Conservation (phyloP, 106 monocot species). For the Cymbidium sinense region DNA sequence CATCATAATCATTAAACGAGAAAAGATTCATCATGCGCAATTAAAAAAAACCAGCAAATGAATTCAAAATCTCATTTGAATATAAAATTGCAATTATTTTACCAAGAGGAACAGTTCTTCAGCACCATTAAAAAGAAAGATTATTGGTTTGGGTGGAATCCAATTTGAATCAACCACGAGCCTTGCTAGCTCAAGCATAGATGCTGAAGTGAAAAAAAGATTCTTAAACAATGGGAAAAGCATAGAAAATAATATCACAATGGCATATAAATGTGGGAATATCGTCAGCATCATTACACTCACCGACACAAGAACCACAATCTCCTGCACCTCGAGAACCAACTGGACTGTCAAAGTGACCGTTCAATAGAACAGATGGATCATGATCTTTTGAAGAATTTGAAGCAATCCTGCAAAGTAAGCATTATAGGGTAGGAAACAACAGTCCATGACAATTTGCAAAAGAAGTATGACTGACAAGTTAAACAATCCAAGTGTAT, state of each 20-base stretch:
- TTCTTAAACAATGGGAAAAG: neutral
- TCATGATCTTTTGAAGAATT: conserved; percentile 54
- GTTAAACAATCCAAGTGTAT: neutral
- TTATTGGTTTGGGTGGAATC: conserved; percentile 86
- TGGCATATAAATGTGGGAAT: neutral
- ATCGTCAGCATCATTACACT: conserved; percentile 14
- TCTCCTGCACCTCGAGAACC: conserved; percentile 97
- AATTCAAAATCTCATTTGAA: neutral
- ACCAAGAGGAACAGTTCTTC: conserved; percentile 98
- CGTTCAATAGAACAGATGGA: conserved; percentile 79
- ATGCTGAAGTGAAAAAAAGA: conserved; percentile 53
- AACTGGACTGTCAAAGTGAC: conserved; percentile 93
- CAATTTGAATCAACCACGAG: conserved; percentile 87
- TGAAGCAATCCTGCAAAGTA: conserved; percentile 64
- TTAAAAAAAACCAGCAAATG: neutral
- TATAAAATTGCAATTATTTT: conserved; percentile 13
- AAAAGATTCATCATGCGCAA: neutral
- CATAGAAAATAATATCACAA: neutral
- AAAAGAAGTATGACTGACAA: neutral
- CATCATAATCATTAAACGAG: neutral
- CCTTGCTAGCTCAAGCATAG: conserved; percentile 94
- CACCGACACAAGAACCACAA: conserved; percentile 99
- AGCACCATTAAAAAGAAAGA: conserved; percentile 99
- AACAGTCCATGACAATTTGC: neutral
- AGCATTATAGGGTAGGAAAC: neutral